A percentile compares a stretch with the other conserved stretches of the same genome.
Evolutionary conservation across 2,329 filamentous ascomycete species (phyloP).

Genomic region (Colletotrichum lindemuthianum): DNA sequence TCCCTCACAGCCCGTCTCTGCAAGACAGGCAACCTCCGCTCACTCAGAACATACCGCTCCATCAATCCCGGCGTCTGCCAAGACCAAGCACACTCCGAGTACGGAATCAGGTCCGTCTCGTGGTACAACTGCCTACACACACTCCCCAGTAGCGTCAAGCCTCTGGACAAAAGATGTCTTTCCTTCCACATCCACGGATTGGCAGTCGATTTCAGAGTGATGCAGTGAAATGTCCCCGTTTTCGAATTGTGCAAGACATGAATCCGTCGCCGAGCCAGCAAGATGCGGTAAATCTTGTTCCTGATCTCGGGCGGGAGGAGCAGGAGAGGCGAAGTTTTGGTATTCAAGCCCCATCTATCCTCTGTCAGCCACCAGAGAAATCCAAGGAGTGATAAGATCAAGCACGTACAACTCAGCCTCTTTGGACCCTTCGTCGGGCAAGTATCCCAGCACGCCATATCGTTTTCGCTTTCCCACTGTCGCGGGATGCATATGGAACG

Average conservation of each 20-base stretch:
- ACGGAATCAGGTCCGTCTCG: constrained; percentile 48
- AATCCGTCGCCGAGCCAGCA: constrained; percentile 38
- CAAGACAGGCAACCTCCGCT: constrained; percentile 41
- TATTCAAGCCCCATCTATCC: constrained; percentile 32
- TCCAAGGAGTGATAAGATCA: background rate
- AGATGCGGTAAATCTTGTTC: constrained; percentile 38
- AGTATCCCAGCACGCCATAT: constrained; percentile 31
- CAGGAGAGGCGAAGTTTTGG: constrained; percentile 31
- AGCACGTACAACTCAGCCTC: constrained; percentile 31
- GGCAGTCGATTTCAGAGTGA: constrained; percentile 40
- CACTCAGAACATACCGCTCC: constrained; percentile 47
- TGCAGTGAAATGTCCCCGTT: constrained; percentile 44
- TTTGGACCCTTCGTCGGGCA: constrained; percentile 26
- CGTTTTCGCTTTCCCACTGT: constrained; percentile 27
- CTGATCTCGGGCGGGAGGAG: constrained; percentile 42
- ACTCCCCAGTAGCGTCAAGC: constrained; percentile 45
- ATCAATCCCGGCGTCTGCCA: constrained; percentile 45
- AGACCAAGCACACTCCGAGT: constrained; percentile 47
- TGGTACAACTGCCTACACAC: constrained; percentile 50
- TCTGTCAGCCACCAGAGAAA: background rate
- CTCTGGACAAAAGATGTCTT: constrained; percentile 20
- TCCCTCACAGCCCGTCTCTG: constrained; percentile 46
- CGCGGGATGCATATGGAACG: constrained; percentile 27
- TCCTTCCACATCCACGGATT: constrained; percentile 42
- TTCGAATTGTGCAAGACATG: constrained; percentile 37